Evolutionary conservation across 2,329 filamentous ascomycete species (phyloP), one percentile per base, ranked within the genome.

Genomic region (Cadophora malorum): DNA sequence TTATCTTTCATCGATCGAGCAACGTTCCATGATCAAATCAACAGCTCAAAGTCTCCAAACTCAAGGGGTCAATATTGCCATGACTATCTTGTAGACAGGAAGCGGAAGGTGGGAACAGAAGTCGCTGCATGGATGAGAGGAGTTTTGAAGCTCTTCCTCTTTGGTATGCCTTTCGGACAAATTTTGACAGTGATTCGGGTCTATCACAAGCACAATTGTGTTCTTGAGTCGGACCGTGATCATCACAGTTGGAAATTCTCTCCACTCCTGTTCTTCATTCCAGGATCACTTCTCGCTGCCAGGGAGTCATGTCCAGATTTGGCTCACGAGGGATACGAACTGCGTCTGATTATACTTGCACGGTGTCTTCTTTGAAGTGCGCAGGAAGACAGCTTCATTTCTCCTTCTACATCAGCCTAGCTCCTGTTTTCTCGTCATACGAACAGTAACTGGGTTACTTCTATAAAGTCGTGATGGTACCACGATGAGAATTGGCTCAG

Each of bases 321-420:
- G 14, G 50, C 50, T 53, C 50, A 53, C 23, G 23, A 53, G 50
- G 28, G 50, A 53, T 16, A 28, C 50, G 50, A 53, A 31, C 50
- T 28, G 25, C 25, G 23, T 28, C 5, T 28, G 12, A 28, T 25
- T 31, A 2, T 12, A 31, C 1, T 19, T 28, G 23, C n/a, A 31
- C 50, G 28, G 16, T 53, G 50, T 28, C 50, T 19, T 16, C 50
- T 53, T 19, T 53, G 23, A 14, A 28, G 1, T 53, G 50, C 23
- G 25, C 12, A 10, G 9, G 3, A 53, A 31, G 23, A 16, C 50
- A 28, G 23, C 53, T 21, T 56, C n/a, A 35, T 21, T n/a, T 16
- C 28, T 35, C 53, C 28, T 35, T 35, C 31, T 12, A 21, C 53
- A 33, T 23, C 16, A 35, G 31, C 16, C 14, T 56, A 56, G 53